A percentile compares a stretch with the other conserved stretches of the same genome.
phyloP scores from a whole-genome alignment of 345 rosid species.

The Gossypium anomalum region DNA sequence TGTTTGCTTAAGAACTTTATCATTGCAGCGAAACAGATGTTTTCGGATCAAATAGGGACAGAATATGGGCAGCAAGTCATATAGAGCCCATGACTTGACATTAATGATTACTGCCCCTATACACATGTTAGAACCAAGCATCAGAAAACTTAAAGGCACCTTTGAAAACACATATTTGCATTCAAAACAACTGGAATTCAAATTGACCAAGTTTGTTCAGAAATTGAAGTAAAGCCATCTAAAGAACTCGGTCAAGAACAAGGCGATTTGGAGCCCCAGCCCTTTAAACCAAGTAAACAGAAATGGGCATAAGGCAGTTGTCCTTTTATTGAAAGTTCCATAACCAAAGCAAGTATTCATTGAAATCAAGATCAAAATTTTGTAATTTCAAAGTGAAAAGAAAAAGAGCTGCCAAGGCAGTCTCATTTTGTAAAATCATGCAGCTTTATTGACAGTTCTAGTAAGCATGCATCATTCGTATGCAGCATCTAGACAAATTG shows the following conservation, averaged over 20 bases:
- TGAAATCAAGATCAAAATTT: not conserved
- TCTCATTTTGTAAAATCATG: not conserved
- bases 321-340: not conserved
- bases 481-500: not conserved
- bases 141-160: not conserved
- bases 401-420: no score
- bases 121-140: not conserved
- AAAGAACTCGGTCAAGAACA: not conserved
- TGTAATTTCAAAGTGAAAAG: not conserved
- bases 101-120: not conserved
- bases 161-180: not conserved
- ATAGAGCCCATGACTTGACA: not conserved
- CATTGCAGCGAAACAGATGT: not conserved
- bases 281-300: not conserved
- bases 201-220: not conserved
- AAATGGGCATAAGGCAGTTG: not conserved
- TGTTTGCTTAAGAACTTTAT: not conserved
- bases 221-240: not conserved
- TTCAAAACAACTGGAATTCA: not conserved
- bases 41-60: not conserved
- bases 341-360: not conserved
- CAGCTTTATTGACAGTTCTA: not conserved
- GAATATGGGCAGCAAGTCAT: not conserved
- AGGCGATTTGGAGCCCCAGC: not conserved
- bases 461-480: not conserved